Percentiles rank a stretch among this genome's conserved stretches.
phyloP scores from a whole-genome alignment of 1,284 basidiomycete species.

The Cryptococcus deneoformans region DNA sequence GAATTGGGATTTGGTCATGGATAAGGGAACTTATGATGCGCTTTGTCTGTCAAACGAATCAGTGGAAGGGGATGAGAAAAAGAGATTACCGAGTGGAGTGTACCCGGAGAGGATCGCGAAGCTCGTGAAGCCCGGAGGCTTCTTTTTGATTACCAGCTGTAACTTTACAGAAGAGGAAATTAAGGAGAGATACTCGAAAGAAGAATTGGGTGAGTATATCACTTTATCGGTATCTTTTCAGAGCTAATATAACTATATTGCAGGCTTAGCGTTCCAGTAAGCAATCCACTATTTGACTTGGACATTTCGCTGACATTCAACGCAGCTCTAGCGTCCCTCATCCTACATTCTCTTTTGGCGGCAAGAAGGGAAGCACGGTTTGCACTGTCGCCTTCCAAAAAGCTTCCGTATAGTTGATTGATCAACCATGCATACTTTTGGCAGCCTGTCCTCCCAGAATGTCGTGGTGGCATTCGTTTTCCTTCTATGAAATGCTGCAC shows the following conservation, averaged over 20 bases:
- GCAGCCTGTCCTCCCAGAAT: no score
- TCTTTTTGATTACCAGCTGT: constrained; percentile 51
- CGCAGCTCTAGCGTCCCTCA: constrained; percentile 46
- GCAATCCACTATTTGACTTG: constrained; percentile 4
- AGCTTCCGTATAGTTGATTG: neutral
- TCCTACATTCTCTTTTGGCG: constrained; percentile 47
- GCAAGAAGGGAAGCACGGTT: constrained; percentile 44
- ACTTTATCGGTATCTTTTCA: neutral
- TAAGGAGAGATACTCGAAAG: constrained; percentile 35
- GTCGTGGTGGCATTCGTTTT: no score
- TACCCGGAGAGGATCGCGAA: constrained; percentile 44
- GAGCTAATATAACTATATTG: constrained; percentile 2
- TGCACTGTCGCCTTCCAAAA: constrained; percentile 48
- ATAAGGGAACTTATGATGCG: constrained; percentile 51
- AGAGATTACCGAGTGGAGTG: constrained; percentile 38
- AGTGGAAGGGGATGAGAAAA: constrained; percentile 27
- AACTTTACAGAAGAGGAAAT: constrained; percentile 51
- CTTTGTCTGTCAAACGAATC: constrained; percentile 38
- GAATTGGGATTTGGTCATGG: constrained; percentile 48
- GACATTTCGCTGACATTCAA: neutral
- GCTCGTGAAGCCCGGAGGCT: constrained; percentile 42
- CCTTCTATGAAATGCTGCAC: no score
- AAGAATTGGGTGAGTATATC: constrained; percentile 31
- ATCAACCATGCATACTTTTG: no score
- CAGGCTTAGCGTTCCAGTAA: constrained; percentile 41